phyloP scores from a whole-genome alignment of 2,329 filamentous ascomycete genomes.

The Lasiodiplodia theobromae region DNA sequence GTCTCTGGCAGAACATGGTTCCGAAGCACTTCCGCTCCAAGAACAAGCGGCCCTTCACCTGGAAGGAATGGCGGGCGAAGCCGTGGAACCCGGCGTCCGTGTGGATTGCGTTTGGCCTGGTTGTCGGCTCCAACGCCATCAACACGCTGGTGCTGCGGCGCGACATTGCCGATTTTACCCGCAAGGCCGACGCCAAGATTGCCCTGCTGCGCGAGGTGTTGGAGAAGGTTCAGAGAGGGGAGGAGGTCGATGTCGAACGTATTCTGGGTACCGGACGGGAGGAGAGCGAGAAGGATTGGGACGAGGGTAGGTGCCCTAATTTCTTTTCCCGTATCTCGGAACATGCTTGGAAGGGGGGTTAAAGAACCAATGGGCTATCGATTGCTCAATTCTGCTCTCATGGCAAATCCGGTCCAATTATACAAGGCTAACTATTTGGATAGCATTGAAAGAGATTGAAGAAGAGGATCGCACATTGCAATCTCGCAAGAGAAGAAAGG shows the following conservation, averaged over 20 bases:
- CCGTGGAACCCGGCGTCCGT: constrained; percentile 66
- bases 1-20: constrained; percentile 48
- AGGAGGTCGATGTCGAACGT: constrained; percentile 85
- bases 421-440: constrained; percentile 31
- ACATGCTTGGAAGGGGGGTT: not conserved
- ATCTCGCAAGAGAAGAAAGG: constrained; percentile 47
- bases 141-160: constrained; percentile 85
- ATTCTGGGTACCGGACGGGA: constrained; percentile 79
- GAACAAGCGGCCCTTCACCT: constrained; percentile 4
- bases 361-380: not conserved
- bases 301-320: constrained; percentile 68
- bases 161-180: constrained; percentile 73
- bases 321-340: not conserved
- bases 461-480: constrained; percentile 64
- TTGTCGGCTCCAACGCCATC: constrained; percentile 96
- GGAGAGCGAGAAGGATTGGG: constrained; percentile 83
- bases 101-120: constrained; percentile 71
- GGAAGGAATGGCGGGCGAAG: constrained; percentile 35
- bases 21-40: constrained; percentile 40
- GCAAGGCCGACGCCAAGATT: constrained; percentile 82
- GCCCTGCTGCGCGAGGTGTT: constrained; percentile 77
- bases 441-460: constrained; percentile 72
- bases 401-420: not conserved
- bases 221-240: constrained; percentile 71
- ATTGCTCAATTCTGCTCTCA: not conserved